Conservation (phyloP, 306 rosid genomes). For the Sindora glabra region DNA sequence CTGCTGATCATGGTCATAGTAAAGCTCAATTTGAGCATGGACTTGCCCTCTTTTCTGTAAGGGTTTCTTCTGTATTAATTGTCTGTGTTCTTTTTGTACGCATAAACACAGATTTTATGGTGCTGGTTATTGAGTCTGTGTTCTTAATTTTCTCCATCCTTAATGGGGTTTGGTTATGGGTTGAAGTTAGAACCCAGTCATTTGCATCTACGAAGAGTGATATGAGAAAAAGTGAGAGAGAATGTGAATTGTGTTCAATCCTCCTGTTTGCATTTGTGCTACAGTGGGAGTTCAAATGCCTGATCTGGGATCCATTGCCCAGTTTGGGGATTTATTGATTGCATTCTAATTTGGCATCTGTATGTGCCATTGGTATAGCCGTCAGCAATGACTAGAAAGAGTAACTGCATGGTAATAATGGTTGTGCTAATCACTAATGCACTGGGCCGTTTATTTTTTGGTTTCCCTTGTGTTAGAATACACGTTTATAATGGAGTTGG, state of each 20-base stretch:
- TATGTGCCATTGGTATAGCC: background rate
- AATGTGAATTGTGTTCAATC: too few species aligned
- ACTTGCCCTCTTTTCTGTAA: slow-evolving; percentile 66
- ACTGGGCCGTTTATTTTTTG: background rate
- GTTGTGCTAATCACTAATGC: too few species aligned
- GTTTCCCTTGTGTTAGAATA: background rate
- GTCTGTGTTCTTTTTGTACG: too few species aligned
- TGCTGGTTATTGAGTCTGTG: too few species aligned
- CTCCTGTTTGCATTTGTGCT: background rate
- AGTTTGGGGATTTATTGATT: background rate
- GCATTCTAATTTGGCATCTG: background rate
- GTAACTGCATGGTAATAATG: too few species aligned
- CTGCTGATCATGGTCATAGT: slow-evolving; percentile 76
- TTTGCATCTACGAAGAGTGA: too few species aligned
- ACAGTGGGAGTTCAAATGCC: background rate
- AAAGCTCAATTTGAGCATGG: slow-evolving; percentile 93
- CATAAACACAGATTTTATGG: too few species aligned
- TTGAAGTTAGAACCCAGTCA: too few species aligned
- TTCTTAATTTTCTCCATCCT: too few species aligned
- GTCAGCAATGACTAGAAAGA: slow-evolving; percentile 2
- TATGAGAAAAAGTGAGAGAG: too few species aligned
- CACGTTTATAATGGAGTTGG: slow-evolving; percentile 1
- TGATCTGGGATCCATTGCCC: background rate
- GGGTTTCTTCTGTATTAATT: too few species aligned
- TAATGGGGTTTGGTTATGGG: too few species aligned